A percentile compares a stretch with the other conserved stretches of the same genome.
Evolutionary conservation across 768 basidiomycete genomes (phyloP).

Genomic region (Suillus plorans): DNA sequence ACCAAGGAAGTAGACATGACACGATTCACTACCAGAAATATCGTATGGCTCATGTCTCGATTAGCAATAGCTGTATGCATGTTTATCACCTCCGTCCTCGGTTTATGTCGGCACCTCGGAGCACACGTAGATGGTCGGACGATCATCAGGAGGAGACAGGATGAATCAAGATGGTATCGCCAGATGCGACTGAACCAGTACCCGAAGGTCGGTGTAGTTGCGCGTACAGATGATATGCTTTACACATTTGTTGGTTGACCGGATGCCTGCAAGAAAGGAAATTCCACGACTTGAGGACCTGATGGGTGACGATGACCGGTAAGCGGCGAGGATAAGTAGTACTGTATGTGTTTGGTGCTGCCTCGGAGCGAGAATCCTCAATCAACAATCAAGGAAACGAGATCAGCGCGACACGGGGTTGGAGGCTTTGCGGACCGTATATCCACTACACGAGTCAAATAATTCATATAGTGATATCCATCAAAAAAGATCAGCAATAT

Average conservation of each 20-base stretch:
- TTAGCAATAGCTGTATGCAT: not conserved
- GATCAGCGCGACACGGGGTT: not conserved
- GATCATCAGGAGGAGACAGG: not conserved
- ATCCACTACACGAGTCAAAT: not conserved
- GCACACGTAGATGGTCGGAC: too few species aligned
- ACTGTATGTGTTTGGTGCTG: not conserved
- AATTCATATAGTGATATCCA: not conserved
- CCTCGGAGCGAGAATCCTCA: not conserved
- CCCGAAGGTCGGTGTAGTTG: not conserved
- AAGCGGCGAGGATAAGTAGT: not conserved
- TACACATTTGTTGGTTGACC: not conserved
- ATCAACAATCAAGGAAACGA: not conserved
- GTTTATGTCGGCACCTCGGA: not conserved
- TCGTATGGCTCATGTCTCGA: slow-evolving; percentile 7
- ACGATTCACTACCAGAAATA: slow-evolving; percentile 46
- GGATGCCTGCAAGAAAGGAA: not conserved
- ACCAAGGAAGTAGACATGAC: slow-evolving; percentile 32
- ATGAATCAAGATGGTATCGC: not conserved
- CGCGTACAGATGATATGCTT: not conserved
- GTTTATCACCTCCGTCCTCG: not conserved
- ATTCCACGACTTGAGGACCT: not conserved
- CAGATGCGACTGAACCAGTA: not conserved
- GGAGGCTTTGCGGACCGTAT: not conserved
- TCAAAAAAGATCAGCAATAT: not conserved
- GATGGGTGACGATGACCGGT: not conserved